A percentile compares a stretch with the other conserved stretches of the same genome.
These are phyloP conservation scores for Arthromyces matolae DNA, from an alignment of 768 basidiomycete genomes.

Conservation along the genomic window DNA sequence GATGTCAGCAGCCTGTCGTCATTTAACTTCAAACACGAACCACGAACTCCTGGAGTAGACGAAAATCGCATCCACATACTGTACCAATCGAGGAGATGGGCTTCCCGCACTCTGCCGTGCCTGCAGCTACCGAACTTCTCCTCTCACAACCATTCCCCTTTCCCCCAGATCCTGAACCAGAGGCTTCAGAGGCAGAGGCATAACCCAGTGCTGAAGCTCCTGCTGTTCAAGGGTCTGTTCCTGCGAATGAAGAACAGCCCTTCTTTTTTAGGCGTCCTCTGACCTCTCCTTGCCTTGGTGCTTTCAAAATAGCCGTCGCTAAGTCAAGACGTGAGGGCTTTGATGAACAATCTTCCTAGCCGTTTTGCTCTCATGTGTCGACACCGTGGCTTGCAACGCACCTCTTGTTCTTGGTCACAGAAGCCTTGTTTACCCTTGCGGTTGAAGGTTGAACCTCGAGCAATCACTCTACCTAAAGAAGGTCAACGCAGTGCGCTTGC, in stretches of 20 bases:
- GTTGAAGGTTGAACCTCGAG: conserved; percentile 71
- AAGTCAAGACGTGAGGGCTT: conserved; percentile 45
- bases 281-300: conserved; percentile 81
- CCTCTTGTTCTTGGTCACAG: conserved; percentile 81
- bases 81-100: conserved; percentile 98
- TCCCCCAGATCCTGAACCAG: conserved; percentile 59
- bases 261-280: conserved; percentile 26
- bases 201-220: conserved; percentile 14
- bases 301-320: conserved; percentile 70
- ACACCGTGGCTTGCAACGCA: conserved; percentile 83
- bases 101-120: conserved; percentile 86
- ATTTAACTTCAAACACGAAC: no score
- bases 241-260: conserved; percentile 23
- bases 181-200: conserved; percentile 19
- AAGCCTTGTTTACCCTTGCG: conserved; percentile 73
- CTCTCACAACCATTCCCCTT: conserved; percentile 79
- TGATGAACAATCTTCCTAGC: conserved; percentile 71
- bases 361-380: conserved; percentile 56
- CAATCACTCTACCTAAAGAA: conserved; percentile 65
- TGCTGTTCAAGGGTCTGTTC: conserved; percentile 25
- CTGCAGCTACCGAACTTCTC: conserved; percentile 82
- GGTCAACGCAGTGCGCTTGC: conserved; percentile 57
- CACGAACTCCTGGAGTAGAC: conserved; percentile 53
- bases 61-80: conserved; percentile 79
- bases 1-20: no score